These are phyloP conservation scores for Hsuehochloa calcarea DNA, from an alignment of 176 grass and related monocot genomes.

Conservation along the genomic window DNA sequence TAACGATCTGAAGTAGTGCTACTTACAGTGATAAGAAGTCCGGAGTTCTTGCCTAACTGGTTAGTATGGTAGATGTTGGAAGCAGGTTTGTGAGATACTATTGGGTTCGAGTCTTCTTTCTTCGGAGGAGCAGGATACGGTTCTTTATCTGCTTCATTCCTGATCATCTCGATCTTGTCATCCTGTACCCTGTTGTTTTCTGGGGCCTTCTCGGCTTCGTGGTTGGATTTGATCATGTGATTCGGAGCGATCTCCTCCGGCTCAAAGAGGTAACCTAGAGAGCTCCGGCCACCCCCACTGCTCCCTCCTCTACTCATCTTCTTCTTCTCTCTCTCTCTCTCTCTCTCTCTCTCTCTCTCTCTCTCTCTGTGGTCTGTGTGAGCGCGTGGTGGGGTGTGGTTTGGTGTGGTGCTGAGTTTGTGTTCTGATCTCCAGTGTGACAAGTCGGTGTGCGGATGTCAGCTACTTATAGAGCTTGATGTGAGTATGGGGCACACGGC, in stretches of 20 bases:
- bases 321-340: background rate
- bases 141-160: slow-evolving; percentile 1
- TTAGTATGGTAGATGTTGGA: slow-evolving; percentile 42
- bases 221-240: background rate
- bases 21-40: slow-evolving; percentile 62
- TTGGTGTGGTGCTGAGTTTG: background rate
- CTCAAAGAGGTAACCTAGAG: slow-evolving; percentile 77
- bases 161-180: slow-evolving; percentile 1
- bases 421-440: background rate
- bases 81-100: slow-evolving; percentile 29
- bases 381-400: background rate
- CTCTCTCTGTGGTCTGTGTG: background rate
- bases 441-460: background rate
- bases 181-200: background rate
- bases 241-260: slow-evolving; percentile 30
- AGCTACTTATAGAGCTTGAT: slow-evolving; percentile 40
- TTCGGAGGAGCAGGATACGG: background rate
- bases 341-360: too few relatives aligned
- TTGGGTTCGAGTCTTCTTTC: slow-evolving; percentile 42
- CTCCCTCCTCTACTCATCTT: slow-evolving; percentile 70
- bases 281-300: slow-evolving; percentile 71
- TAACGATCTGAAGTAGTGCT: background rate
- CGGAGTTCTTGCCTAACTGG: slow-evolving; percentile 44
- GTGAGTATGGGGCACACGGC: slow-evolving; percentile 15
- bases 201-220: slow-evolving; percentile 11